Conservation (phyloP, 164 flowering plant species). For the Vitis cinerea region DNA sequence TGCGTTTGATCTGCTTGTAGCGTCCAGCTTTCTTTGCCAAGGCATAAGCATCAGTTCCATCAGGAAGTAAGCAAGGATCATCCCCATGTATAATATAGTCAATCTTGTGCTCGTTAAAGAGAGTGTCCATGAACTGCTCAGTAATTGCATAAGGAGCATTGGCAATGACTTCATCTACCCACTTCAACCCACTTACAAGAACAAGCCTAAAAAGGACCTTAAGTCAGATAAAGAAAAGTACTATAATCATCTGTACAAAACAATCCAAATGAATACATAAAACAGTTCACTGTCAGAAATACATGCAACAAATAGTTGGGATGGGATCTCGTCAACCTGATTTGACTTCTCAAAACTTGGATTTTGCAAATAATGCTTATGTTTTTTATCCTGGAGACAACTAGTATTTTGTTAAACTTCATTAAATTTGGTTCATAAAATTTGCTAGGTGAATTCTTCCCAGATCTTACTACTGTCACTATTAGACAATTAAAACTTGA, state of each 20-base stretch:
- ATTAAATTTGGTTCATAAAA: no score
- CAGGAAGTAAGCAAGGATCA: conserved; percentile 89
- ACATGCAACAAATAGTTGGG: neutral
- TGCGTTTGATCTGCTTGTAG: conserved; percentile 97
- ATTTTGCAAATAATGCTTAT: no score
- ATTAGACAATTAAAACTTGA: no score
- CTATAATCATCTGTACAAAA: neutral
- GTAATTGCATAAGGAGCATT: conserved; percentile 76
- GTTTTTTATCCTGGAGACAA: no score
- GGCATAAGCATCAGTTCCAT: conserved; percentile 67
- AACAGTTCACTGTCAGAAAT: neutral
- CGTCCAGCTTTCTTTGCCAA: conserved; percentile 98
- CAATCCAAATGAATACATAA: neutral
- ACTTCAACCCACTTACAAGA: conserved; percentile 81
- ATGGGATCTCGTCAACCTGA: neutral
- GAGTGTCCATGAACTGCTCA: conserved; percentile 66
- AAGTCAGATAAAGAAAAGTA: conserved; percentile 1
- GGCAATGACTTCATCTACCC: conserved; percentile 85
- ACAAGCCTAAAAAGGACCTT: conserved; percentile 48
- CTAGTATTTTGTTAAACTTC: no score
- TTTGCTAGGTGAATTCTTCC: no score
- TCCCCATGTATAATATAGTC: conserved; percentile 99
- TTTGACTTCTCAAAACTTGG: no score
- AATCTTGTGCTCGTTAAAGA: conserved; percentile 68
- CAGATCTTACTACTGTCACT: no score